A percentile compares a stretch with the other conserved stretches of the same genome.
Conservation (phyloP, 768 basidiomycete species). For the Boletus vinaceobasis region DNA sequence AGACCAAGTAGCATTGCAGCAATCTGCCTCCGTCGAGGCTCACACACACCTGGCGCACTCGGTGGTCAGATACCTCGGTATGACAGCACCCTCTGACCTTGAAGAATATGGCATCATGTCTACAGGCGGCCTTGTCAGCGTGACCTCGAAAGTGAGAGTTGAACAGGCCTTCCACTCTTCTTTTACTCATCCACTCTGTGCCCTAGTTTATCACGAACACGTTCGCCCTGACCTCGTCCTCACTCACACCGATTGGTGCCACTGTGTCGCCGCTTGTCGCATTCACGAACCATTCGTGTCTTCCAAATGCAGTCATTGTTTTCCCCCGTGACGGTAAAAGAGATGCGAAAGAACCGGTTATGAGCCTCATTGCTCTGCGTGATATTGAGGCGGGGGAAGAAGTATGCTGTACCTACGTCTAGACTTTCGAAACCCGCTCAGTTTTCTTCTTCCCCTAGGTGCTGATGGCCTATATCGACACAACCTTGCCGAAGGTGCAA, state of each 20-base stretch:
- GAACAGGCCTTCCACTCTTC: background rate
- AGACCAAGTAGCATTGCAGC: slow-evolving; percentile 59
- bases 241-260: slow-evolving; percentile 78
- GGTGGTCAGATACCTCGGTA: slow-evolving; percentile 65
- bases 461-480: slow-evolving; percentile 81
- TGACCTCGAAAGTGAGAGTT: slow-evolving; percentile 63
- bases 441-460: slow-evolving; percentile 44
- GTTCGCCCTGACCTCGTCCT: slow-evolving; percentile 76
- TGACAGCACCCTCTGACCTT: slow-evolving; percentile 57
- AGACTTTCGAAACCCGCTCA: background rate
- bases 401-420: slow-evolving; percentile 37
- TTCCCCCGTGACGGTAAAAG: slow-evolving; percentile 60
- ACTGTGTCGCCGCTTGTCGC: slow-evolving; percentile 80
- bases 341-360: slow-evolving; percentile 48
- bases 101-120: slow-evolving; percentile 53
- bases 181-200: background rate
- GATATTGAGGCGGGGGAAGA: slow-evolving; percentile 66
- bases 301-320: slow-evolving; percentile 87
- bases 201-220: slow-evolving; percentile 87
- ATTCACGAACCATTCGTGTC: slow-evolving; percentile 84
- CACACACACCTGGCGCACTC: slow-evolving; percentile 73
- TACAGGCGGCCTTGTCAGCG: slow-evolving; percentile 60
- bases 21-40: slow-evolving; percentile 45
- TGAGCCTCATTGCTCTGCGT: slow-evolving; percentile 72
- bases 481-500: slow-evolving; percentile 57